Base-by-base conservation (phyloP, 495 filamentous ascomycete species). In the Letharia columbiana region DNA sequence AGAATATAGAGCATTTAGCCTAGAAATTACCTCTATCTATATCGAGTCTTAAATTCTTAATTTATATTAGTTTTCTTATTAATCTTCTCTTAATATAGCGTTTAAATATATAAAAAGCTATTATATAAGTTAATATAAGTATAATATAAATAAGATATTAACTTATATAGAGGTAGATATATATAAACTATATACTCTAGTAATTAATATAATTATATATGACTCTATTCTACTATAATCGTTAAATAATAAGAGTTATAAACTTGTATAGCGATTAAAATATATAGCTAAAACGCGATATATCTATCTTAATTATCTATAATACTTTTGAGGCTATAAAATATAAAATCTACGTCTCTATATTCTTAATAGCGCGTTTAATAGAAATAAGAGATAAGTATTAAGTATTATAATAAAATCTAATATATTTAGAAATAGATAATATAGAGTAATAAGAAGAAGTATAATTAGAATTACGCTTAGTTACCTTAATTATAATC, bases 241-340 rank as follows among this genome's bases (percentile, higher is more conserved):
- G 56, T 59, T 59, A 10, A 3, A 37, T 20, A n/a, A 15, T 9
- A 4, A 11, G 56, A 11, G n/a, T 59, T 9, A 17, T 35, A 59
- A 35, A 59, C 9, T 37, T 31, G 56, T 59, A 59, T 59, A 5
- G 56, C 56, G 56, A 59, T 31, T 35, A 31, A 11, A 59, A 59
- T n/a, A 59, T 59, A 9, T 12, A 59, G 31, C 37, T 59, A 11
- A 1, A 59, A 59, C 56, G 56, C 56, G 56, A 59, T 37, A 40
- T 59, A 59, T 37, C 56, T 59, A 59, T 59, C 31, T 37, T 12
- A 11, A 59, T 11, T 9, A 59, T 59, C 20, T 35, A 5, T 37
- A 4, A 59, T 59, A 40, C 56, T 59, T 59, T 40, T n/a, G 37
- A 59, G 56, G 20, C 56, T 49, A 23, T 40, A 31, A 59, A 59